Conservation (phyloP, 83 land plant species). For the Thuja plicata region DNA sequence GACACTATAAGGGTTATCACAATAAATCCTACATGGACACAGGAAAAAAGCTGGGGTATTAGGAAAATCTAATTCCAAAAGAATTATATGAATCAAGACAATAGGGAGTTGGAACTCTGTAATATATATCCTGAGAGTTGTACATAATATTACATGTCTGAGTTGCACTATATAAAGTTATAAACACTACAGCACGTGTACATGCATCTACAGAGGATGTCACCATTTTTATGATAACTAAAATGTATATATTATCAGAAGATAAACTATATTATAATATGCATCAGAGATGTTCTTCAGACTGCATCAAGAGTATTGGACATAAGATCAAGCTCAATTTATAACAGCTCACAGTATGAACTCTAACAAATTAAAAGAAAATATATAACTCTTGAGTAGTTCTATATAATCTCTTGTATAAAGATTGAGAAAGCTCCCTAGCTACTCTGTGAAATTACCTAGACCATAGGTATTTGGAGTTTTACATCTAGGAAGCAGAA, state of each 20-base stretch:
- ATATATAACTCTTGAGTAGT: not conserved
- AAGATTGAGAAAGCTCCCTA: not conserved
- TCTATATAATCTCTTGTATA: too few species aligned
- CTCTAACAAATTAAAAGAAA: not conserved
- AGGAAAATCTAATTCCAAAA: not conserved
- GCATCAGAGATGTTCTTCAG: not conserved
- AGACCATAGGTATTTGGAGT: too few species aligned
- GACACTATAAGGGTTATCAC: not conserved
- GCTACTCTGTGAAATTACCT: not conserved
- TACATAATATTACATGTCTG: not conserved
- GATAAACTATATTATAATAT: not conserved
- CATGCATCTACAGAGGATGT: not conserved
- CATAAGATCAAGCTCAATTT: not conserved
- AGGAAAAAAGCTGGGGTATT: not conserved
- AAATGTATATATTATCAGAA: not conserved
- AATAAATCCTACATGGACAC: slow-evolving; percentile 1
- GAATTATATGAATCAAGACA: not conserved
- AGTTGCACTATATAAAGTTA: not conserved
- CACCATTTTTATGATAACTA: not conserved
- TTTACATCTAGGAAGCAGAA: too few species aligned
- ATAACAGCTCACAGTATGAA: not conserved
- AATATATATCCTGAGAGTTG: not conserved
- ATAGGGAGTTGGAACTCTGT: not conserved
- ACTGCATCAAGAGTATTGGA: not conserved
- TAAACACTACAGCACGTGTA: not conserved